phyloP scores from a whole-genome alignment of 768 basidiomycete species.

The Kwoniella mangroviensis region DNA sequence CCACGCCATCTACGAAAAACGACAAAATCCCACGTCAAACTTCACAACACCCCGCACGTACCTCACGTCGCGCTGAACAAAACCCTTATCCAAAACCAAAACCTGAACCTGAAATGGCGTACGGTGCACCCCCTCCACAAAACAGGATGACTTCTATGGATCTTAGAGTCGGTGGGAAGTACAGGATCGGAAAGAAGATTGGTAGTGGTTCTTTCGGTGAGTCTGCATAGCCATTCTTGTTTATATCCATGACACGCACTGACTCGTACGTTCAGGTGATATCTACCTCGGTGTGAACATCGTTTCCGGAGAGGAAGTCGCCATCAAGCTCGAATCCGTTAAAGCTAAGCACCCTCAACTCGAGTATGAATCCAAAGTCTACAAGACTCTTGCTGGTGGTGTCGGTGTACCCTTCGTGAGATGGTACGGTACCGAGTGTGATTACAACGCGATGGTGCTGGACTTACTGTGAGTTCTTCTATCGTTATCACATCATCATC shows the following conservation, averaged over 20 bases:
- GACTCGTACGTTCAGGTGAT: conserved; percentile 68
- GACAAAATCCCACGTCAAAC: conserved; percentile 24
- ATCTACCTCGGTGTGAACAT: conserved; percentile 99
- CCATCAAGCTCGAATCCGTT: conserved; percentile 99
- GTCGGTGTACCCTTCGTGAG: conserved; percentile 89
- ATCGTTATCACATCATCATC: no score
- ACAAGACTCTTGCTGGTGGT: conserved; percentile 87
- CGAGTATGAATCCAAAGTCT: conserved; percentile 87
- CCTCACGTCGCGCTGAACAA: conserved; percentile 13
- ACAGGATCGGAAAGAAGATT: conserved; percentile 98
- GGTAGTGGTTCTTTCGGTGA: conserved; percentile 96
- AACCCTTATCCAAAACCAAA: conserved; percentile 9
- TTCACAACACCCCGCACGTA: conserved; percentile 13
- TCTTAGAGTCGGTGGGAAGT: conserved; percentile 63
- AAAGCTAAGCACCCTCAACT: conserved; percentile 99
- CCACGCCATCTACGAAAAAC: background rate
- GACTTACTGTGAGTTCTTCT: conserved; percentile 71
- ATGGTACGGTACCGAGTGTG: conserved; percentile 92
- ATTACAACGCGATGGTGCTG: conserved; percentile 99
- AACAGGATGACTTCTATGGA: conserved; percentile 54
- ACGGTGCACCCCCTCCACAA: conserved; percentile 8
- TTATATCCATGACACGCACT: conserved; percentile 2
- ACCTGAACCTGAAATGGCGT: conserved; percentile 14
- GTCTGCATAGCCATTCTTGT: conserved; percentile 51
- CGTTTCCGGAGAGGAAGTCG: conserved; percentile 98